These are phyloP conservation scores for Colletotrichum nymphaeae DNA, from an alignment of 2,329 filamentous ascomycete species.

Conservation along the genomic window DNA sequence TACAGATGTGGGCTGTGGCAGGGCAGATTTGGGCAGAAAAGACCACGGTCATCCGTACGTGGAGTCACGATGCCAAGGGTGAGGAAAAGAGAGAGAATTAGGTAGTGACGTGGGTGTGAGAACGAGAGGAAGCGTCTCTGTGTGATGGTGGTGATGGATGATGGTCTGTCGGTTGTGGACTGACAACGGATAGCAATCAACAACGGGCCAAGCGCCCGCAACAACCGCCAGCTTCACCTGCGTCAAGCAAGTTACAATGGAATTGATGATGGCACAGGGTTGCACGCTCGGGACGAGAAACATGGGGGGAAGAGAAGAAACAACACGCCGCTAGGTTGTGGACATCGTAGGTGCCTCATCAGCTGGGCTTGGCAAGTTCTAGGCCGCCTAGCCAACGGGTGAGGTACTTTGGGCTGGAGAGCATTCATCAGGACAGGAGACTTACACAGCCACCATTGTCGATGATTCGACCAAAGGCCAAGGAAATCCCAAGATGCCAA, in stretches of 20 bases:
- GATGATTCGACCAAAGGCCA: constrained; percentile 18
- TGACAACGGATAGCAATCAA: background rate
- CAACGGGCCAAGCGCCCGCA: background rate
- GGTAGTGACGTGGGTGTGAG: background rate
- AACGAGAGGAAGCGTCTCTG: background rate
- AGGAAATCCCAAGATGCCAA: constrained; percentile 18
- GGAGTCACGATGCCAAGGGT: background rate
- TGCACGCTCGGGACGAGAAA: background rate
- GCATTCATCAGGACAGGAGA: background rate
- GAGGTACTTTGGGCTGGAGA: background rate
- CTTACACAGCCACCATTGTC: constrained; percentile 22
- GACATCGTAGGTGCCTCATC: background rate
- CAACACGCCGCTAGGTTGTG: background rate
- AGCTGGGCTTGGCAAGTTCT: background rate
- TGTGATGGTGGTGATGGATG: background rate
- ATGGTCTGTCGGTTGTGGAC: background rate
- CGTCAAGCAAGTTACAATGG: too few species aligned
- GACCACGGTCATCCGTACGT: background rate
- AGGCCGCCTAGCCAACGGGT: background rate
- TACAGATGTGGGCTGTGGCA: background rate
- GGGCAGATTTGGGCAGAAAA: background rate
- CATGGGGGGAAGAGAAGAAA: background rate
- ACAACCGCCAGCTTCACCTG: background rate
- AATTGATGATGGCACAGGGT: background rate
- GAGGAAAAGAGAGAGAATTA: background rate